Base-by-base conservation (phyloP, 1,284 basidiomycete genomes). In the Tylopilus sp. region DNA sequence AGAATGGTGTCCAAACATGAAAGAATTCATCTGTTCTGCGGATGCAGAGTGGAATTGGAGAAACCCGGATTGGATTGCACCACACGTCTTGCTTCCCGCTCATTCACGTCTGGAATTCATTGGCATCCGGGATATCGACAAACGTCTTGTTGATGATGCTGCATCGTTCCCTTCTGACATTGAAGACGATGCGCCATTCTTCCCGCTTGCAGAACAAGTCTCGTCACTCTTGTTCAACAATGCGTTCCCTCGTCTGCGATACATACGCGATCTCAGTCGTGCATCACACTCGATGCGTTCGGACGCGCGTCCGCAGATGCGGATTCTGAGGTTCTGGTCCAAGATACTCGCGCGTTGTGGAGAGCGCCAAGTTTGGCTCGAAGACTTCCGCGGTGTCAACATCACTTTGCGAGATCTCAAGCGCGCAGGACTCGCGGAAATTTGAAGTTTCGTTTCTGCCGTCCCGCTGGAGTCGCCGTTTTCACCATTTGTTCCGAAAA, bases 41-140 rank as follows among this genome's bases (percentile, higher is more conserved):
- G 82, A 86, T 52, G 84, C 84, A 2, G 84, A 84, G 58, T 88
- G 85, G 85, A 83, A 86, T 55, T 88, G 85, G 86, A 76, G 79
- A 56, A 74, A 73, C 45, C 86, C 86, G 0, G 84, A 88, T 59
- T 86, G 83, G 82, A 85, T 88, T 55, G 82, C 84, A n/a, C 84
- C 86, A 2, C 86, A 88, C 53, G 72, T 85, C 28, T 70, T 88
- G 7, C 72, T 88, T 25, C 81, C 84, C 12, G 64, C 76, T 4
- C 85, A 88, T 59, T 76, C 78, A 0, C 70, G 67, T 11, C 64
- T 88, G 13, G 69, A 80, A 61, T 73, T 87, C 49, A 87, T 88
- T 52, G 85, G 83, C 12, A 80, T 88, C 48, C 74, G 84, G 25
- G 84, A 84, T 56, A 79, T 88, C 59, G 80, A 86, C 61, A 75